phyloP scores from a whole-genome alignment of 2,329 filamentous ascomycete genomes.

The Sporothrix euskadiensis region DNA sequence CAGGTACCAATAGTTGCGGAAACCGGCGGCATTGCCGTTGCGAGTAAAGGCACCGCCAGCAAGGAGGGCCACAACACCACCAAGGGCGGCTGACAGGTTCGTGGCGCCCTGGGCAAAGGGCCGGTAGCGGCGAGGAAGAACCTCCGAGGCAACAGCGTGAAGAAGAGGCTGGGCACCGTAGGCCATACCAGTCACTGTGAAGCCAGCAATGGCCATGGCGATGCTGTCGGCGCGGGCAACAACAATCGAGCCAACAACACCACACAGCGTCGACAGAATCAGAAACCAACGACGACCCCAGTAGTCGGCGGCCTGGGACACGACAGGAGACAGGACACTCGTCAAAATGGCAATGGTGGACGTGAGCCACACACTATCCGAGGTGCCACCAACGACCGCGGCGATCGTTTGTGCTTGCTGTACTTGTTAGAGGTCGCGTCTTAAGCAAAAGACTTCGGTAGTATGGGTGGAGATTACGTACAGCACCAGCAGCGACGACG shows the following conservation, averaged over 20 bases:
- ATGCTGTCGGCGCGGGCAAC: constrained; percentile 41
- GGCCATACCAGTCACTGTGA: constrained; percentile 40
- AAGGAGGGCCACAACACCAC: constrained; percentile 39
- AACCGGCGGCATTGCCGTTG: constrained; percentile 39
- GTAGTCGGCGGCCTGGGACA: constrained; percentile 46
- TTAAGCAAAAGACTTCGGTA: background rate
- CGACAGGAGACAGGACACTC: constrained; percentile 41
- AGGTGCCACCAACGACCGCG: background rate
- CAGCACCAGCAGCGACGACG: constrained; percentile 10
- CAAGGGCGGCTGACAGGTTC: constrained; percentile 39
- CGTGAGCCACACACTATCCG: constrained; percentile 41
- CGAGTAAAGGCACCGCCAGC: constrained; percentile 42
- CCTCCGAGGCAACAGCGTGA: constrained; percentile 44
- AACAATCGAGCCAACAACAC: constrained; percentile 42
- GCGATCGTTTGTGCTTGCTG: constrained; percentile 16
- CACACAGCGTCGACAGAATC: constrained; percentile 40
- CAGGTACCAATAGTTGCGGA: constrained; percentile 44
- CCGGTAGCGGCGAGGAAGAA: constrained; percentile 43
- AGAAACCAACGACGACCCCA: constrained; percentile 48
- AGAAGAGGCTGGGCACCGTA: constrained; percentile 45
- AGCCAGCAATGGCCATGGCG: constrained; percentile 43
- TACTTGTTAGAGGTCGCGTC: background rate
- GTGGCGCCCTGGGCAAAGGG: constrained; percentile 41
- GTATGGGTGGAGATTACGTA: background rate
- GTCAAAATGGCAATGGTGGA: constrained; percentile 43